Evolutionary conservation across 2,329 filamentous ascomycete genomes (phyloP).

Genomic region (Aphanoascus verrucosus): DNA sequence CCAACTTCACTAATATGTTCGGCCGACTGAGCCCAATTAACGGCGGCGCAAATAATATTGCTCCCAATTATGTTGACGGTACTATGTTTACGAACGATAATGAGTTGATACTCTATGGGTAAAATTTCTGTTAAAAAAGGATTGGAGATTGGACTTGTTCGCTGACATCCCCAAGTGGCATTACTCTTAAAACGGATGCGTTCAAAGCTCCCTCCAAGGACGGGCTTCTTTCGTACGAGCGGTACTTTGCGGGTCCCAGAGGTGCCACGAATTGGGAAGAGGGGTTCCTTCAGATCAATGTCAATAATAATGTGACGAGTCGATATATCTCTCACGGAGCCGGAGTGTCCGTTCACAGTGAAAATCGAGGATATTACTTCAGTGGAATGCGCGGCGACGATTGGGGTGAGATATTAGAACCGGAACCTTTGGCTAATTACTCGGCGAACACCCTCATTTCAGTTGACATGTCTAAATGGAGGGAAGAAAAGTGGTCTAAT

Average conservation of each 20-base stretch:
- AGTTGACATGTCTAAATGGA: constrained; percentile 48
- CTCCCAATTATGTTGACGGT: constrained; percentile 51
- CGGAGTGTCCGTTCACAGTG: constrained; percentile 54
- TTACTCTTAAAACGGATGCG: constrained; percentile 30
- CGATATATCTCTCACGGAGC: constrained; percentile 56
- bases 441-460: constrained; percentile 50
- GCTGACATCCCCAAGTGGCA: constrained; percentile 31
- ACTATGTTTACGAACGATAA: constrained; percentile 55
- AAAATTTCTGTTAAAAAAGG: neutral
- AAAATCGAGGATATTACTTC: constrained; percentile 63
- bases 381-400: constrained; percentile 48
- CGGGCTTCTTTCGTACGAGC: constrained; percentile 42
- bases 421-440: constrained; percentile 25
- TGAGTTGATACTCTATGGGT: constrained; percentile 55
- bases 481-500: constrained; percentile 47
- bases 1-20: constrained; percentile 47
- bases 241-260: constrained; percentile 42
- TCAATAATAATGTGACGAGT: constrained; percentile 41
- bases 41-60: constrained; percentile 40
- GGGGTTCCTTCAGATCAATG: constrained; percentile 34
- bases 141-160: too few species aligned
- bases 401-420: constrained; percentile 41
- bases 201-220: constrained; percentile 36
- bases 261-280: constrained; percentile 33
- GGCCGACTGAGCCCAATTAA: constrained; percentile 40